Base-by-base conservation (phyloP, 768 basidiomycete species). In the Clathrus columnatus region DNA sequence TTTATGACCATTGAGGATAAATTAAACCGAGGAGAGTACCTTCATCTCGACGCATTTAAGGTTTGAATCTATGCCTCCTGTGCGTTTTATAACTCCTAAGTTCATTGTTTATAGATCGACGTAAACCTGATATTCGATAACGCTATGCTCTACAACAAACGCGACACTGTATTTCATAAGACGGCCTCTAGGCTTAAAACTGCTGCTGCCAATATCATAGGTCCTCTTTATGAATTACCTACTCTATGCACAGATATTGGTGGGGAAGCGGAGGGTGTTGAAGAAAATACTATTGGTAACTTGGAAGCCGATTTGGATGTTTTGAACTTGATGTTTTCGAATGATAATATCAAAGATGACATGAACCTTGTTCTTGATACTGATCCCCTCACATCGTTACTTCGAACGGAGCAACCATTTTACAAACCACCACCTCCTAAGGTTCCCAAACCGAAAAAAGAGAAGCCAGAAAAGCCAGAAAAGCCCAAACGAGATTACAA, bases 111-210 rank as follows among this genome's bases (percentile, higher is more conserved):
- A 4, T 52, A 92, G 90, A 73, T 79, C 50, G 95, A 99, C 64
- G 72, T 93, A n/a, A 69, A 79, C 29, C 79, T 98, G 16, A 91
- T 98, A 16, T 68, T 91, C 24, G 74, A 82, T 54, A 99, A 98
- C 62, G 94, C 94, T 1, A 77, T 89, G 44, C 67, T 80, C 6
- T 99, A 97, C 69, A 97, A 99, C 67, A 80, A 82, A 59, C 70
- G 79, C 0, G 85, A 82, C n/a, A 83, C 86, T 0, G 60, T 75
- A 0, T 83, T 83, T 64, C 80, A 89, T 70, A 85, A 81, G 62
- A 70, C 78, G 5, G 93, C 95, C 0, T 67, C 75, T 16, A 72
- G 80, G 41, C 81, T 96, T 58, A 78, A 80, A 63, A 69, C 65
- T 2, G 65, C 64, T 32, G 64, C 73, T 30, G 64, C 65, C 18